Percentiles rank a stretch among this genome's conserved stretches.
phyloP scores from a whole-genome alignment of 1,139 yeast species.

The Suhomyces atakaporum region DNA sequence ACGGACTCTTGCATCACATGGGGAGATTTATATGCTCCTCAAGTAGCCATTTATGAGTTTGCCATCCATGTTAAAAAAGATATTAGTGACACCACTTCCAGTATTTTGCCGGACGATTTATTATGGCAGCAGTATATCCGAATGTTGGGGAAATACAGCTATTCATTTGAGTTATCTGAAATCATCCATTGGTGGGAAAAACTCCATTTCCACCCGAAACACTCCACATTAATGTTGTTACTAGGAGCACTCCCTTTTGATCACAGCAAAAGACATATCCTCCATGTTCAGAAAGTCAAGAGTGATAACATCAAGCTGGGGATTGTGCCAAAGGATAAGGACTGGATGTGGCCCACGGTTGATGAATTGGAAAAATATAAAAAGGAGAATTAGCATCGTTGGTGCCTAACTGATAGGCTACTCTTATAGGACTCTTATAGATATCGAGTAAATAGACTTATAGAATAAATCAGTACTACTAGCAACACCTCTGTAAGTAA shows the following conservation, averaged over 20 bases:
- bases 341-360: constrained; percentile 19
- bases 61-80: constrained; percentile 31
- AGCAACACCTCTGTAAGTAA: too few species aligned
- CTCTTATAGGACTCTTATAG: too few species aligned
- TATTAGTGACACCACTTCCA: constrained; percentile 20
- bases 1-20: constrained; percentile 33
- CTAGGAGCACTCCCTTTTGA: constrained; percentile 43
- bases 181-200: constrained; percentile 62
- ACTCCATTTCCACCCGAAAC: constrained; percentile 49
- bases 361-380: constrained; percentile 12
- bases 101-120: constrained; percentile 45
- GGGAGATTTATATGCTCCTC: constrained; percentile 58
- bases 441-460: too few species aligned
- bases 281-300: constrained; percentile 36
- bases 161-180: constrained; percentile 50
- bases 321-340: not conserved
- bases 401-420: too few species aligned
- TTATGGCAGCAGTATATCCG: constrained; percentile 56
- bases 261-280: constrained; percentile 41
- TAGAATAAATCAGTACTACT: too few species aligned
- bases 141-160: constrained; percentile 49
- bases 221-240: constrained; percentile 36
- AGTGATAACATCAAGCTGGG: constrained; percentile 13
- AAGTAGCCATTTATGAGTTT: constrained; percentile 62
- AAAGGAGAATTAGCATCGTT: too few species aligned